Evolutionary conservation across 2,329 filamentous ascomycete genomes (phyloP), one percentile per base, ranked within the genome.

Genomic region (Calonectria pauciramosa): DNA sequence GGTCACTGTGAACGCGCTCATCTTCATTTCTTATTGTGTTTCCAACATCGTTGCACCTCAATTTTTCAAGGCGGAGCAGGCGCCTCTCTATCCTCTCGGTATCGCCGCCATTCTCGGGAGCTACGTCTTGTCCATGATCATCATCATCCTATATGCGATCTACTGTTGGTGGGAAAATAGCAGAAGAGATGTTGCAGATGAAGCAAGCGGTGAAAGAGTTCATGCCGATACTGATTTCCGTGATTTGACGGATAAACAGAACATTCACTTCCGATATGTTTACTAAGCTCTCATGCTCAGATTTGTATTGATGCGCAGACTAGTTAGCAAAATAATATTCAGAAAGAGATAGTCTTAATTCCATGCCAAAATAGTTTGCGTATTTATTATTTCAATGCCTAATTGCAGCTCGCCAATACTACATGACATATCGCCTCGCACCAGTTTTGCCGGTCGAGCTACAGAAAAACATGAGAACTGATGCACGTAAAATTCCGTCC

Each of bases 1-100:
- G 64, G 82, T 82, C 0, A 89, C 88, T 0, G 81, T 84, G 2
- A 89, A 89, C 26, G 82, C 89, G 1, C 81, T 88, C 16, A 82
- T 89, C 0, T 86, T 90, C 54, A 83, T 89, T 7, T 87, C 87
- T 0, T 91, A 83, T 60, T 83, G 82, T 36, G 56, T 79, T 0
- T 83, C 83, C 1, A 88, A 87, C 64, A 86, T 88, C 64, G 82
- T 87, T 6, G 85, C 82, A 0, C 86, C 86, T 0, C 82, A 85
- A 65, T 86, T 86, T 28, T 88, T 87, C 38, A 81, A 82, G 36
- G 69, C 83, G 0, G 70, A 77, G 0, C 83, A 86, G 59, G 81
- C 82, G 0, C 86, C 82, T 0, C 71, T 80, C 1, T 87, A 86
- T 73, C 34, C 59, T 13, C 66, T 70, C 4, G 75, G 73, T 20